Conservation (phyloP, 306 rosid species). For the Begonia peltatifolia region DNA sequence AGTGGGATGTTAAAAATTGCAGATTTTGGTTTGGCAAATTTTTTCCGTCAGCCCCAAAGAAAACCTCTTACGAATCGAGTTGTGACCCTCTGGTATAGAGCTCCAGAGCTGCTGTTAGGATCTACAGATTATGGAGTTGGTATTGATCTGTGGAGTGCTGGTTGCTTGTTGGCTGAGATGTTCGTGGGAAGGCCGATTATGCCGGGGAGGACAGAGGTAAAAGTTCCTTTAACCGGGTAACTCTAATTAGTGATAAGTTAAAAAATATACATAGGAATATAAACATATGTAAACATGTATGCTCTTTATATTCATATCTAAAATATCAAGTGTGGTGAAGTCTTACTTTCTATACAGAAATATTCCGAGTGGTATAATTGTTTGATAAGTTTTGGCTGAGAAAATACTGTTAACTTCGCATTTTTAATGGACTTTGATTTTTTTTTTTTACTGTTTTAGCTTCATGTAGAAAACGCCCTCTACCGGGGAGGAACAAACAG, state of each 20-base stretch:
- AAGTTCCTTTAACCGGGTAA: background rate
- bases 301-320: no score
- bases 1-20: conserved; percentile 57
- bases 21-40: conserved; percentile 74
- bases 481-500: no score
- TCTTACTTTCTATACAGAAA: background rate
- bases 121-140: conserved; percentile 59
- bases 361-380: background rate
- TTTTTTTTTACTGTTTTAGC: no score
- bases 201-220: conserved; percentile 78
- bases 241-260: no score
- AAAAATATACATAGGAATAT: no score
- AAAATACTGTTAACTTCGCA: no score
- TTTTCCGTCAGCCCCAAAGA: conserved; percentile 23
- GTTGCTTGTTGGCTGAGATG: conserved; percentile 67
- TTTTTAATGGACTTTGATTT: no score
- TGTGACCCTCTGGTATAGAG: conserved; percentile 87
- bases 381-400: no score
- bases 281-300: no score
- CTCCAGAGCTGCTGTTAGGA: conserved; percentile 78
- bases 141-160: conserved; percentile 88
- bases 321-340: no score
- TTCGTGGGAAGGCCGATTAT: conserved; percentile 48
- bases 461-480: no score
- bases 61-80: conserved; percentile 51